These are phyloP conservation scores for Ascochyta viciae-villosae DNA, from an alignment of 2,329 filamentous ascomycete genomes.

Conservation along the genomic window DNA sequence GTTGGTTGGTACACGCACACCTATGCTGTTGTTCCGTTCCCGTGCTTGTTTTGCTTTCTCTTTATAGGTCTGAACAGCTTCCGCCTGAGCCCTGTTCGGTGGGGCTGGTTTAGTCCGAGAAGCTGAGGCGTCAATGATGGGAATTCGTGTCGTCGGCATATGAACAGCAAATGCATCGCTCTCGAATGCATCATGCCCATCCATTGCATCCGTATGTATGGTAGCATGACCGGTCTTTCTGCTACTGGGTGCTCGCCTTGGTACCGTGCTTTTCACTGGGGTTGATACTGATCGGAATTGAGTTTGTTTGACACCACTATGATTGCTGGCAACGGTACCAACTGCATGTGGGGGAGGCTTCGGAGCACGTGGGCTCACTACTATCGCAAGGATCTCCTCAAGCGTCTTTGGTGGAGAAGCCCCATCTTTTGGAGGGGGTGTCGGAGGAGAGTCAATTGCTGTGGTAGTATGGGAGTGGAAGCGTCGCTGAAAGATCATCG, in stretches of 20 bases:
- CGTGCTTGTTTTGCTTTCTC: constrained; percentile 35
- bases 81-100: constrained; percentile 31
- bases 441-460: constrained; percentile 6
- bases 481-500: constrained; percentile 26
- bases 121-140: constrained; percentile 31
- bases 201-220: constrained; percentile 37
- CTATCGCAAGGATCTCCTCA: constrained; percentile 21
- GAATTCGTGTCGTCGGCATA: constrained; percentile 44
- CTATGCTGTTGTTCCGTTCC: constrained; percentile 32
- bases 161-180: constrained; percentile 44
- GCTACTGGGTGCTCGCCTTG: constrained; percentile 28
- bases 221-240: constrained; percentile 35
- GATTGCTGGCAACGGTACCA: constrained; percentile 10
- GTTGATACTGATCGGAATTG: constrained; percentile 6
- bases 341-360: constrained; percentile 13
- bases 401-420: constrained; percentile 23
- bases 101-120: constrained; percentile 22
- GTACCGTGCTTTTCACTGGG: constrained; percentile 2
- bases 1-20: constrained; percentile 32
- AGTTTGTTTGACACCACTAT: not conserved
- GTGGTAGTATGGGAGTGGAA: constrained; percentile 14
- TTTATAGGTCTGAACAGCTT: constrained; percentile 40
- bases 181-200: constrained; percentile 38
- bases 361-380: constrained; percentile 14
- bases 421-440: constrained; percentile 10